Percentiles rank a stretch among this genome's conserved stretches.
Conservation (phyloP, 1,284 basidiomycete species). For the Irpex lacteus region DNA sequence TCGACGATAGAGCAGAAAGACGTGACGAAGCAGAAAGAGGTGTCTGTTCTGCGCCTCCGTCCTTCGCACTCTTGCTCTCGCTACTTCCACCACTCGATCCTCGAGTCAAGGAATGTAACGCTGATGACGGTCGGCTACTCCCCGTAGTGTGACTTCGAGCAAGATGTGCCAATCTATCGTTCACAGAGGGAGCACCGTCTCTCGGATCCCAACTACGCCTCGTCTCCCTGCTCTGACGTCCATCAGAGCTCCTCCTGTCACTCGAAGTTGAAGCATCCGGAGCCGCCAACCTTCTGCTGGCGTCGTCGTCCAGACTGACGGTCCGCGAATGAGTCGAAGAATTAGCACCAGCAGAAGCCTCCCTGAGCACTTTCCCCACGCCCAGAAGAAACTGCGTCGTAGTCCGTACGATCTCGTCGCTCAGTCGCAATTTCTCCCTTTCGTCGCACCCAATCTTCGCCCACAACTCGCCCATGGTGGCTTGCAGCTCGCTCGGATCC, state of each 20-base stretch:
- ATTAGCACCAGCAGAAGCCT: slow-evolving; percentile 35
- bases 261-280: slow-evolving; percentile 23
- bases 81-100: slow-evolving; percentile 22
- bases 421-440: slow-evolving; percentile 63
- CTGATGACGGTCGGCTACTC: slow-evolving; percentile 25
- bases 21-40: slow-evolving; percentile 13
- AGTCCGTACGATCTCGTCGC: slow-evolving; percentile 73
- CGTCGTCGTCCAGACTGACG: slow-evolving; percentile 48
- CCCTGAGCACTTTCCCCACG: slow-evolving; percentile 65
- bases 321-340: slow-evolving; percentile 43
- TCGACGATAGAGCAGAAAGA: slow-evolving; percentile 17
- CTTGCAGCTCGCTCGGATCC: slow-evolving; percentile 29
- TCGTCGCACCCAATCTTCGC: slow-evolving; percentile 64
- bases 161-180: slow-evolving; percentile 25
- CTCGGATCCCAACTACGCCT: slow-evolving; percentile 57
- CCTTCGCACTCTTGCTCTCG: slow-evolving; percentile 23
- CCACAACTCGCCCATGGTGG: slow-evolving; percentile 59
- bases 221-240: slow-evolving; percentile 50
- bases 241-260: slow-evolving; percentile 37
- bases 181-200: slow-evolving; percentile 17
- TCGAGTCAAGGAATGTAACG: slow-evolving; percentile 19
- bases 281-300: slow-evolving; percentile 19
- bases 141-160: slow-evolving; percentile 17
- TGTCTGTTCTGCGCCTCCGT: slow-evolving; percentile 19
- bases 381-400: slow-evolving; percentile 73